Conservation (phyloP, 2,329 filamentous ascomycete genomes). For the Thelonectria blattea region DNA sequence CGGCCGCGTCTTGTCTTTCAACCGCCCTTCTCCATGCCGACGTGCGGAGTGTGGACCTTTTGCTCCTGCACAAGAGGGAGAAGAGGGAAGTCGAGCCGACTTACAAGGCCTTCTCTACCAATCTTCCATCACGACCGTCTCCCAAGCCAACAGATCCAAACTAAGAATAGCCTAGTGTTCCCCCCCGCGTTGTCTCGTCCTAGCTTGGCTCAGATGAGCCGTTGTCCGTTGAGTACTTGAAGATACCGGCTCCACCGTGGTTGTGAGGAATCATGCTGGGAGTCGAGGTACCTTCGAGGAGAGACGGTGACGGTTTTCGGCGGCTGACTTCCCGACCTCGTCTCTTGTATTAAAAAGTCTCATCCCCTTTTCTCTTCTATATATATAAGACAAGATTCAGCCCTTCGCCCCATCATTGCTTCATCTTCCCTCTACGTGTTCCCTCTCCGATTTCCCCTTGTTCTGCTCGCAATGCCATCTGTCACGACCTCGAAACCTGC, state of each 20-base stretch:
- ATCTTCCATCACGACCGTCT: conserved; percentile 31
- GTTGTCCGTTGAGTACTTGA: conserved; percentile 16
- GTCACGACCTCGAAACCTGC: conserved; percentile 29
- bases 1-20: conserved; percentile 24
- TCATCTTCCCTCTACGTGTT: background rate
- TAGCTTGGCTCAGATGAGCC: conserved; percentile 15
- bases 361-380: conserved; percentile 7
- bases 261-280: conserved; percentile 33
- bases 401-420: background rate
- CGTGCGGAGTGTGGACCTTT: conserved; percentile 26
- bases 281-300: conserved; percentile 32
- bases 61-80: conserved; percentile 24
- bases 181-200: conserved; percentile 34
- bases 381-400: background rate
- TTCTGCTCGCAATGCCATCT: conserved; percentile 33
- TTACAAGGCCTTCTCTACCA: conserved; percentile 17
- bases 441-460: background rate
- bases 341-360: conserved; percentile 15
- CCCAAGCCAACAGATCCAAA: conserved; percentile 12
- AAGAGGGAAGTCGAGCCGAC: conserved; percentile 12
- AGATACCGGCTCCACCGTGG: conserved; percentile 33
- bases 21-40: conserved; percentile 3
- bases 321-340: conserved; percentile 7
- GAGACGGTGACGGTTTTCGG: conserved; percentile 22
- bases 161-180: conserved; percentile 35